Percentiles rank a stretch among this genome's conserved stretches.
phyloP scores from a whole-genome alignment of 306 rosid genomes.

The Corylus americana region DNA sequence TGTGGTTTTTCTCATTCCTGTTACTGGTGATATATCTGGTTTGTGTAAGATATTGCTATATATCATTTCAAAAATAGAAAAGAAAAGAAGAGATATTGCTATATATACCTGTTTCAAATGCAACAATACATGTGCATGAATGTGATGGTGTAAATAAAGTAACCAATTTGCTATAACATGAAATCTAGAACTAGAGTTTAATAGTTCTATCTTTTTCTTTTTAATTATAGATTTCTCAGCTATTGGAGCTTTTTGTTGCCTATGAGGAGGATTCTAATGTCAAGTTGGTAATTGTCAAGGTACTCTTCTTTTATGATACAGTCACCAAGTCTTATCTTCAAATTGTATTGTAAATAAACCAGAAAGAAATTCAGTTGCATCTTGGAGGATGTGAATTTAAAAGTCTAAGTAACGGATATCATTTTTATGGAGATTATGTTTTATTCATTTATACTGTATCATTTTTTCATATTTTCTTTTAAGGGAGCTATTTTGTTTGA shows the following conservation, averaged over 20 bases:
- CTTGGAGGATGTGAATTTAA: no score
- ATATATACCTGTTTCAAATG: neutral
- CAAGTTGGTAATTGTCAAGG: conserved; percentile 77
- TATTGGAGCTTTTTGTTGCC: conserved; percentile 55
- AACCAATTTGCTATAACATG: neutral
- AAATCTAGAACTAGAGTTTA: neutral
- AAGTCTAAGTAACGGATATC: no score
- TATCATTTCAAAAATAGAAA: neutral
- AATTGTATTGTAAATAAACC: neutral
- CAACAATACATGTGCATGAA: neutral
- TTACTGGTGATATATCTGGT: neutral
- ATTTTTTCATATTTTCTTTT: no score
- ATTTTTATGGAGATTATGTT: no score
- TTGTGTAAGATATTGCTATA: neutral
- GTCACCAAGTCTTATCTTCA: conserved; percentile 1
- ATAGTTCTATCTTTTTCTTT: neutral
- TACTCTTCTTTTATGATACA: conserved; percentile 23
- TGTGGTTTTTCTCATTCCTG: neutral
- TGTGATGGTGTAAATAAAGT: neutral
- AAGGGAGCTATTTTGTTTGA: no score
- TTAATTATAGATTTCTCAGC: conserved; percentile 51
- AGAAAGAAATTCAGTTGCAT: neutral
- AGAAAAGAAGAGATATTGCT: neutral
- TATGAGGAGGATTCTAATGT: conserved; percentile 63
- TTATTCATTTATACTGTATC: no score